These are phyloP conservation scores for Aethionema arabicum DNA, from an alignment of 345 rosid genomes.

Conservation along the genomic window DNA sequence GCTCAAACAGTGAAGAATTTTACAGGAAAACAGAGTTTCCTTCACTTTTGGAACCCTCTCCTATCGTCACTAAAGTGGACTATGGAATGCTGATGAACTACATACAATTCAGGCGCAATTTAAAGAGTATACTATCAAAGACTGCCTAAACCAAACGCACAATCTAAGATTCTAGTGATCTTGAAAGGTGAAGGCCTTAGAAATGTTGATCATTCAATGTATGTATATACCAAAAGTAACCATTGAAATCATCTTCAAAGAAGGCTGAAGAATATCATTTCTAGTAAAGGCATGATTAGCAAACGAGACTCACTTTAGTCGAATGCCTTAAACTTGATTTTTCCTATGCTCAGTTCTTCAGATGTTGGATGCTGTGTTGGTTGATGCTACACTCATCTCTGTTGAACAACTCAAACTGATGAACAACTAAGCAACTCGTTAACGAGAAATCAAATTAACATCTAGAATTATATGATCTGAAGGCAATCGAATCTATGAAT, in stretches of 20 bases:
- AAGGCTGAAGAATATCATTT: background rate
- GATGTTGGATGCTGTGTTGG: constrained; percentile 93
- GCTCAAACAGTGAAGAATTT: background rate
- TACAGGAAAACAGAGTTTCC: too few relatives aligned
- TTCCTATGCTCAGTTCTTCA: constrained; percentile 86
- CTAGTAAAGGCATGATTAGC: background rate
- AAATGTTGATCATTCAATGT: background rate
- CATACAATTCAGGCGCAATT: too few relatives aligned
- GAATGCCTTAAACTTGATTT: constrained; percentile 86
- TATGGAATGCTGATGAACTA: too few relatives aligned
- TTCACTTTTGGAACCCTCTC: too few relatives aligned
- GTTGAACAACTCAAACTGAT: constrained; percentile 24
- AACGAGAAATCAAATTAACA: constrained; percentile 15
- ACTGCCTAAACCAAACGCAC: background rate
- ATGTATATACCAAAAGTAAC: background rate
- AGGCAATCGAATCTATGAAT: background rate
- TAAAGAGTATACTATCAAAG: too few relatives aligned
- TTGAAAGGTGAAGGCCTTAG: background rate
- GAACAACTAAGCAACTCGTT: background rate
- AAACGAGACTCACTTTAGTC: constrained; percentile 54
- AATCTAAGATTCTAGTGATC: background rate
- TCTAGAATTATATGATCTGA: background rate
- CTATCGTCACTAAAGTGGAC: too few relatives aligned
- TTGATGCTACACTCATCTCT: constrained; percentile 92
- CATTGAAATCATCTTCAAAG: background rate